These are phyloP conservation scores for Ichthyophthirius multifiliis DNA, from an alignment of 169 alveolate species.

Conservation along the genomic window DNA sequence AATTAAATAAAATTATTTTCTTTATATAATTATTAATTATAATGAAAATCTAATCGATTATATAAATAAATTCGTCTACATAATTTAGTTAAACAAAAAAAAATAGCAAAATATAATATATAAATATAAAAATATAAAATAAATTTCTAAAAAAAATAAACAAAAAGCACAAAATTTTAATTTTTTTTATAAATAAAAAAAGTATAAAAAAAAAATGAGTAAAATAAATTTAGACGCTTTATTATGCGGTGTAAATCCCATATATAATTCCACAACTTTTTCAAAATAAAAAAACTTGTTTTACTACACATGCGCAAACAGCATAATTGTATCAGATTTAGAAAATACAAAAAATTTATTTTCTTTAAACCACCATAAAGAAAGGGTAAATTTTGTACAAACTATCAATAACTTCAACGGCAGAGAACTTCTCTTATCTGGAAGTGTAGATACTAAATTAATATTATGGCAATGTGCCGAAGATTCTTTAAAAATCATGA, in stretches of 20 bases:
- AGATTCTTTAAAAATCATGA: background rate
- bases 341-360: slow-evolving; percentile 28
- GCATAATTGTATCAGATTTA: slow-evolving; percentile 39
- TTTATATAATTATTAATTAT: too few species aligned
- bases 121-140: too few species aligned
- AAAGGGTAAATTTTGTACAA: slow-evolving; percentile 45
- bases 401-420: slow-evolving; percentile 34
- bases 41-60: too few species aligned
- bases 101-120: too few species aligned
- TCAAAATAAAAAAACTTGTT: background rate
- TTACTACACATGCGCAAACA: slow-evolving; percentile 19
- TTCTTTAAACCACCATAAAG: slow-evolving; percentile 44
- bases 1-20: too few species aligned
- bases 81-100: too few species aligned
- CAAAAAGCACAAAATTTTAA: too few species aligned
- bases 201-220: background rate
- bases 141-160: too few species aligned
- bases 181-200: too few species aligned
- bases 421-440: slow-evolving; percentile 23
- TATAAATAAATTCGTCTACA: too few species aligned
- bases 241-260: slow-evolving; percentile 14
- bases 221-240: background rate
- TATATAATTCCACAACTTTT: background rate
- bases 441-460: slow-evolving; percentile 34
- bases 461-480: background rate